Evolutionary conservation across 73 alveolate species (phyloP), one percentile per base, ranked within the genome.

Genomic region (Symbiodinium natans): DNA sequence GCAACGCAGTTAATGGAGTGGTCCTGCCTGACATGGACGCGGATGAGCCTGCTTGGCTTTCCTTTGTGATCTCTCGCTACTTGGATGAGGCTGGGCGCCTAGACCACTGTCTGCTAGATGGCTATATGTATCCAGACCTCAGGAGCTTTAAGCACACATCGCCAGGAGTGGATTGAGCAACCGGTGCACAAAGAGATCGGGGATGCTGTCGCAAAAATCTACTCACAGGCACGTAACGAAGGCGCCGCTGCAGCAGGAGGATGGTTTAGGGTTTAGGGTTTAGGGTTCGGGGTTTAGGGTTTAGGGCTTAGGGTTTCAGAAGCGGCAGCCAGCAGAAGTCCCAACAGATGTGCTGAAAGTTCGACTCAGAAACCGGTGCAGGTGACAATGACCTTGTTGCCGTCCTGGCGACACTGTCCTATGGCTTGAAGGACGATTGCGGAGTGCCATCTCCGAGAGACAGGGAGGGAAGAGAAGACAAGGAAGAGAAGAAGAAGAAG

Each of bases 121-220:
- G n/a, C n/a, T n/a, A n/a, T n/a, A n/a, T n/a, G n/a, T n/a, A n/a
- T 46, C 59, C 59, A 46, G 13, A 46, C 59, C 59, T 13, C 6
- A 46, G 13, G 36, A 63, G 77, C 17, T n/a, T n/a, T 13, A 21
- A 34, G 38, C 82, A 5, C 33, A 38, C 3, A 31, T n/a, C 17
- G 40, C 39, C 94, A 89, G 95, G 95, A 90, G 97, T 90, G 97
- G 97, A 34, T 90, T 33, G 97, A 90, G 87, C 97, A 90, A 85
- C 97, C 97, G 25, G 97, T 90, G 63, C 97, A 90, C 77, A 40
- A 90, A 40, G 80, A 90, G 80, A 90, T 90, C 15, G 97, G 97
- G 29, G 88, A 90, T n/a, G 97, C 97, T 33, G 97, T 90, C n/a
- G 97, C 97, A 34, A 41, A 90, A 52, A 52, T 90, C 80, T 90